Evolutionary conservation across 495 filamentous ascomycete genomes (phyloP).

Genomic region (Xanthoparmelia taractica): DNA sequence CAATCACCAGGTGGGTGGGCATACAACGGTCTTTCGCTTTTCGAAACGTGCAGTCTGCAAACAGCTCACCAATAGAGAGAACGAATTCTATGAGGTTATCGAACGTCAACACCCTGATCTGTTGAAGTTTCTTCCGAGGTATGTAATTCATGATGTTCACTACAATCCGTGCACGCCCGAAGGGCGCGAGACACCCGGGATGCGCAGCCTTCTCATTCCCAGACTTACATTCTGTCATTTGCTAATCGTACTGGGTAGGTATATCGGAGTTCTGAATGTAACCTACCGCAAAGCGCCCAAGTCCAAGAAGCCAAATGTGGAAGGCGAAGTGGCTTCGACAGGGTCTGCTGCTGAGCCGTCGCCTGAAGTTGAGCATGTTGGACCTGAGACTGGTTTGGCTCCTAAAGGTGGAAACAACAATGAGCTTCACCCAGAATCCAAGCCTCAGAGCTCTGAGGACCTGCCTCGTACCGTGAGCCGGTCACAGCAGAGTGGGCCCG

Average conservation of each 20-base stretch:
- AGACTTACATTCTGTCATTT: neutral
- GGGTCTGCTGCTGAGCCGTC: conserved; percentile 2
- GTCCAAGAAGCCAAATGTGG: conserved; percentile 50
- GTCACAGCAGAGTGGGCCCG: conserved; percentile 52
- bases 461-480: conserved; percentile 71
- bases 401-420: neutral
- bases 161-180: conserved; percentile 1
- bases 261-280: conserved; percentile 95
- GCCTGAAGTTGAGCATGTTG: neutral
- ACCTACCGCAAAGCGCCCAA: conserved; percentile 84
- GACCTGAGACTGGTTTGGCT: neutral
- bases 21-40: conserved; percentile 93
- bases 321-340: conserved; percentile 29
- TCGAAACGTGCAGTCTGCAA: conserved; percentile 94
- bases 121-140: conserved; percentile 87
- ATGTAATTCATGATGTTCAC: conserved; percentile 31
- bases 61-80: conserved; percentile 92
- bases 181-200: neutral
- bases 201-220: neutral
- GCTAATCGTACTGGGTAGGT: conserved; percentile 44
- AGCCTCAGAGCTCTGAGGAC: conserved; percentile 28
- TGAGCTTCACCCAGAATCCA: neutral
- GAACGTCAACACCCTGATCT: conserved; percentile 84
- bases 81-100: conserved; percentile 96
- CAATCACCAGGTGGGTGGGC: conserved; percentile 92